Evolutionary conservation across 2,329 filamentous ascomycete genomes (phyloP).

Genomic region (Knufia fluminis): DNA sequence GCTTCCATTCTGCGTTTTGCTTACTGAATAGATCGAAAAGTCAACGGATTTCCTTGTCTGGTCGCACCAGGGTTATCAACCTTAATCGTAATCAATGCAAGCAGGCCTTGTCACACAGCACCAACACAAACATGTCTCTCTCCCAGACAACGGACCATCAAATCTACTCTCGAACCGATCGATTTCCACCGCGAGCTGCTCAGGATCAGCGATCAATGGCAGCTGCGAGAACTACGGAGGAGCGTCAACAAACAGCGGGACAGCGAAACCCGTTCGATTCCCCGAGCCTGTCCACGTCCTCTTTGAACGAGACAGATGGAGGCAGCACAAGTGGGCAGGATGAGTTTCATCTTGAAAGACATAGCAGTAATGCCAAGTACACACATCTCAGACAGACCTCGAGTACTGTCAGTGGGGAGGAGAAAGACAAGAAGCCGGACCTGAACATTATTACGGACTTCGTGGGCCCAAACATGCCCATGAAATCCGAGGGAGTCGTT

Average conservation of each 20-base stretch:
- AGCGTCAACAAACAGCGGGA: neutral
- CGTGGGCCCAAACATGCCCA: slow-evolving; percentile 13
- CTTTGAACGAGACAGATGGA: slow-evolving; percentile 8
- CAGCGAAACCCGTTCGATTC: slow-evolving; percentile 9
- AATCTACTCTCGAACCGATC: neutral
- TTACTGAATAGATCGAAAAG: neutral
- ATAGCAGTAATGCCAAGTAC: slow-evolving; percentile 14
- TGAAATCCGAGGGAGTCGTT: slow-evolving; percentile 13
- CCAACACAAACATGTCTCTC: neutral
- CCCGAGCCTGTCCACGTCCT: neutral
- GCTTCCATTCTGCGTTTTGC: neutral
- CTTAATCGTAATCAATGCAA: neutral
- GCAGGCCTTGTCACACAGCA: neutral
- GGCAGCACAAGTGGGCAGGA: slow-evolving; percentile 18
- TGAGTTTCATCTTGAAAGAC: slow-evolving; percentile 22
- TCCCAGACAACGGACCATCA: neutral
- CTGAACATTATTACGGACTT: slow-evolving; percentile 38
- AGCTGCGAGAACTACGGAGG: neutral
- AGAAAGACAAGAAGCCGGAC: slow-evolving; percentile 24
- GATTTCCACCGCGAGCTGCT: neutral
- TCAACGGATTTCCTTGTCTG: neutral
- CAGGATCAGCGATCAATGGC: neutral
- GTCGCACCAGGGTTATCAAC: neutral
- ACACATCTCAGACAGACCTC: neutral
- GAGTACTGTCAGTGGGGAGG: neutral